These are phyloP conservation scores for Lotmaria passim DNA, from an alignment of 208 protist species.

Conservation along the genomic window DNA sequence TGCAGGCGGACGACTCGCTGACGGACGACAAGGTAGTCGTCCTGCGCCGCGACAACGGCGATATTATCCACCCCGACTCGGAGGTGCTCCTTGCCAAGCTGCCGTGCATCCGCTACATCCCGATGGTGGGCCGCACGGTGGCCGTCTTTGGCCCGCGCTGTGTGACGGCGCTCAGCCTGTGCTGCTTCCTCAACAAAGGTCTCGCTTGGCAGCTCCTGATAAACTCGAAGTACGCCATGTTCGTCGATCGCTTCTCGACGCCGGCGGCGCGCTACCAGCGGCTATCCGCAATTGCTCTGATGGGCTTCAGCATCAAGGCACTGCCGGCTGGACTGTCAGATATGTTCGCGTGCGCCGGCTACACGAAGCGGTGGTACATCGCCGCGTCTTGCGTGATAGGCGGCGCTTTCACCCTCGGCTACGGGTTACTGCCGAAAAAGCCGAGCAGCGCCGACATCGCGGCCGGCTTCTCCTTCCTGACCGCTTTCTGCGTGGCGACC, in stretches of 20 bases:
- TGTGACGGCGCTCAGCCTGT: constrained; percentile 39
- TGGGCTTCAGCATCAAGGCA: constrained; percentile 69
- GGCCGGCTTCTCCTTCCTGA: constrained; percentile 54
- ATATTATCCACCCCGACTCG: constrained; percentile 15
- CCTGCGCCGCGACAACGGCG: neutral
- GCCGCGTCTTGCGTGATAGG: constrained; percentile 45
- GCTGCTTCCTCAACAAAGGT: constrained; percentile 61
- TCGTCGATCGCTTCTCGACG: constrained; percentile 45
- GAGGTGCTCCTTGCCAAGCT: constrained; percentile 30
- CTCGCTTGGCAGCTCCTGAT: constrained; percentile 49
- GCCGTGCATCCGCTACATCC: constrained; percentile 36
- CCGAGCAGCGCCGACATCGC: constrained; percentile 35
- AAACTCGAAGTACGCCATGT: constrained; percentile 47
- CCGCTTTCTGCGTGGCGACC: constrained; percentile 51
- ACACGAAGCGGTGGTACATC: constrained; percentile 75
- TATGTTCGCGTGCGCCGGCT: constrained; percentile 55
- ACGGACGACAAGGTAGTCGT: neutral
- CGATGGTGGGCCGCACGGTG: constrained; percentile 41
- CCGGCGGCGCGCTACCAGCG: constrained; percentile 45
- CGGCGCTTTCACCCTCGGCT: constrained; percentile 39
- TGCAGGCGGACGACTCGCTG: neutral
- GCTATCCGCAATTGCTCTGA: constrained; percentile 34
- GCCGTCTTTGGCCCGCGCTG: constrained; percentile 44
- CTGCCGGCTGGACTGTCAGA: constrained; percentile 57
- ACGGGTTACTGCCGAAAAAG: constrained; percentile 47